phyloP scores from a whole-genome alignment of 441 rosid species.

The Rhodomyrtus psidioides region DNA sequence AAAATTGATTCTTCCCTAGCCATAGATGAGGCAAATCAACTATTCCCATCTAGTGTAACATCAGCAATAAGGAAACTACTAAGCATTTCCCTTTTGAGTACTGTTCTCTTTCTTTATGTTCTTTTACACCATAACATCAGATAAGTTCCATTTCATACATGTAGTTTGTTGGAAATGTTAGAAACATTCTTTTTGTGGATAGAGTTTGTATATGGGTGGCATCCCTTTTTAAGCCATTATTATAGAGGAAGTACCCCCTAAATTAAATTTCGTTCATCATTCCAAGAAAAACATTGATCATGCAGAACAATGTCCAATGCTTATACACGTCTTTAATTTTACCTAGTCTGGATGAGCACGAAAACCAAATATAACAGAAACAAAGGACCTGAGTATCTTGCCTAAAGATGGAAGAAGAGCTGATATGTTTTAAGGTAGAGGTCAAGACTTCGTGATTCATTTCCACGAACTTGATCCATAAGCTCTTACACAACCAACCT shows the following conservation, averaged over 20 bases:
- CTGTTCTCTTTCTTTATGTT: background rate
- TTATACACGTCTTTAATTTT: background rate
- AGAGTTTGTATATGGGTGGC: background rate
- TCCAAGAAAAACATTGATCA: background rate
- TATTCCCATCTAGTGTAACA: background rate
- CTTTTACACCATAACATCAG: background rate
- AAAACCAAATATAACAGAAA: background rate
- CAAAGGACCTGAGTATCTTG: background rate
- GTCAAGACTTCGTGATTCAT: background rate
- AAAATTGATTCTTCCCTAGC: background rate
- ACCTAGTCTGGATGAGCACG: background rate
- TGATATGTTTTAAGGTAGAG: background rate
- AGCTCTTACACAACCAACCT: background rate
- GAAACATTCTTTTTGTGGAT: background rate
- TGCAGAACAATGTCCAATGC: background rate
- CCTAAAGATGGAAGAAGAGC: background rate
- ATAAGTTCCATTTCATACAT: background rate
- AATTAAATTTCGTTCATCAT: background rate
- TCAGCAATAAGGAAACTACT: background rate
- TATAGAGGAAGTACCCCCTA: background rate
- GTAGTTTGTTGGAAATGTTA: background rate
- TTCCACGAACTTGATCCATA: background rate
- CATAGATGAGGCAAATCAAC: background rate
- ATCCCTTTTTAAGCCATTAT: background rate
- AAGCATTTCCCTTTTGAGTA: background rate